Conservation (phyloP, 179 eudicot genomes). For the Vitellaria paradoxa region DNA sequence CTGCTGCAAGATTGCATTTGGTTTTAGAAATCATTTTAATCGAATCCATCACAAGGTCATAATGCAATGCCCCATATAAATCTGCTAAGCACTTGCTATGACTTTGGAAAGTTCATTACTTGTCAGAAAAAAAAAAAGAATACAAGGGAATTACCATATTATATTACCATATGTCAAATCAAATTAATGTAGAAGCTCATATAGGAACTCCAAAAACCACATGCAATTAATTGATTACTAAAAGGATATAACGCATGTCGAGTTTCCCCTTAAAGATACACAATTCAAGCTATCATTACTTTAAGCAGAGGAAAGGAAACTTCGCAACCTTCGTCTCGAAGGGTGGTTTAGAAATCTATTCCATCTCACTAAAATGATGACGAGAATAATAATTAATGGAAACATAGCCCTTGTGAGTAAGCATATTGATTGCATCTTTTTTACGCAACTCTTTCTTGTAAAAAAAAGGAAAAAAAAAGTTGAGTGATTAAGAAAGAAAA, state of each 20-base stretch:
- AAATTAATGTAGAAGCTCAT: background rate
- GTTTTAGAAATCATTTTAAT: slow-evolving; percentile 34
- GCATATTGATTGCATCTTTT: background rate
- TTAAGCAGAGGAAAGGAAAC: background rate
- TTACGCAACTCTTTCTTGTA: background rate
- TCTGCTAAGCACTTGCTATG: slow-evolving; percentile 86
- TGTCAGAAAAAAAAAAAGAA: background rate
- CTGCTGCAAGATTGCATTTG: slow-evolving; percentile 93
- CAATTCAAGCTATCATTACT: background rate
- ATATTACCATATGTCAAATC: background rate
- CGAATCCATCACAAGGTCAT: slow-evolving; percentile 58
- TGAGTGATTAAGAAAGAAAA: background rate
- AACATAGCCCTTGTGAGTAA: background rate
- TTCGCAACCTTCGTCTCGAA: background rate
- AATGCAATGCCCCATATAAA: slow-evolving; percentile 89
- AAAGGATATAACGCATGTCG: background rate
- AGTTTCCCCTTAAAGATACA: background rate
- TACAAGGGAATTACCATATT: background rate
- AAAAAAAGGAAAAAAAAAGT: background rate
- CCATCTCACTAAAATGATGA: background rate
- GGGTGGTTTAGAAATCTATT: background rate
- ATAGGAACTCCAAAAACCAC: background rate
- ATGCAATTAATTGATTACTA: background rate
- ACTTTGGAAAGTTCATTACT: slow-evolving; percentile 41
- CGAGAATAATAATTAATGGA: background rate